Conservation (phyloP, 2,329 filamentous ascomycete species). For the Talaromyces sp. region DNA sequence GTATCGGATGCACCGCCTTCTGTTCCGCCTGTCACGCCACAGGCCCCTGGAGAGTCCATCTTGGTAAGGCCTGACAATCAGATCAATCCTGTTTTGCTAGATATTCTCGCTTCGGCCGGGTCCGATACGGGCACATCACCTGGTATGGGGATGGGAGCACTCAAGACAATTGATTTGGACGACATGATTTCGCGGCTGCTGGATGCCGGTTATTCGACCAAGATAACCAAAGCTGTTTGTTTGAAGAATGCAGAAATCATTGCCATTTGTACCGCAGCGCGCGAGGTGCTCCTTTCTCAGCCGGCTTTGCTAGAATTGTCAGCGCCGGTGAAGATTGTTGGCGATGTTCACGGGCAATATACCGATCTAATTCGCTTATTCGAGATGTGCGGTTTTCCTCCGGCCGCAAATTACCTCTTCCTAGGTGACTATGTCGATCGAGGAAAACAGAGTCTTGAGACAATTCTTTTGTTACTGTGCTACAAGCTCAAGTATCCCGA, state of each 20-base stretch:
- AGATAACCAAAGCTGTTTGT: slow-evolving; percentile 95
- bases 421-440: slow-evolving; percentile 95
- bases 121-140: slow-evolving; percentile 48
- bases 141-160: slow-evolving; percentile 77
- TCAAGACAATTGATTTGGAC: slow-evolving; percentile 91
- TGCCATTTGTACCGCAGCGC: slow-evolving; percentile 83
- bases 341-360: slow-evolving; percentile 95
- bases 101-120: slow-evolving; percentile 45
- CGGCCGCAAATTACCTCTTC: slow-evolving; percentile 87
- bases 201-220: slow-evolving; percentile 91
- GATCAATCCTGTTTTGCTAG: slow-evolving; percentile 60
- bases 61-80: slow-evolving; percentile 74
- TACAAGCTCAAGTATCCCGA: slow-evolving; percentile 97
- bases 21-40: slow-evolving; percentile 54
- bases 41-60: slow-evolving; percentile 82
- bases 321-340: slow-evolving; percentile 95
- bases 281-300: slow-evolving; percentile 86
- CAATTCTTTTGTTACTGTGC: slow-evolving; percentile 85
- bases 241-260: slow-evolving; percentile 97
- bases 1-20: slow-evolving; percentile 87
- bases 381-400: slow-evolving; percentile 97
- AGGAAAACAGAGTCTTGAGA: slow-evolving; percentile 93
- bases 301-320: slow-evolving; percentile 88
- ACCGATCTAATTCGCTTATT: slow-evolving; percentile 95
- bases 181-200: slow-evolving; percentile 94